These are phyloP conservation scores for Cyclotella atomus DNA, from an alignment of 108 stramenopile species.

Conservation along the genomic window DNA sequence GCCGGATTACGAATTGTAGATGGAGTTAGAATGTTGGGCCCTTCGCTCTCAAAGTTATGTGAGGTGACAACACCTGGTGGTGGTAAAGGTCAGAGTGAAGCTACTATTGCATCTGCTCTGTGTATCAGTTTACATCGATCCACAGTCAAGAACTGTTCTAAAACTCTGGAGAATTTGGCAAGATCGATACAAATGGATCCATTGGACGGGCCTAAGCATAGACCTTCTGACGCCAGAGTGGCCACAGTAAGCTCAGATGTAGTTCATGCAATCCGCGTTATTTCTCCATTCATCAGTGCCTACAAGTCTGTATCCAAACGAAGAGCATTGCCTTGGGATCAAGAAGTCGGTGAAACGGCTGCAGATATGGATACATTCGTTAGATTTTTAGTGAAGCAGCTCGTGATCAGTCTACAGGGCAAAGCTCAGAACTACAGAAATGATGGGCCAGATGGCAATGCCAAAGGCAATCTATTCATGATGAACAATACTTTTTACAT, in stretches of 20 bases:
- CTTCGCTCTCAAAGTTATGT: conserved; percentile 85
- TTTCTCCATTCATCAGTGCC: conserved; percentile 85
- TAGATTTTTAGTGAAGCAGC: conserved; percentile 77
- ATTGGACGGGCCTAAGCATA: conserved; percentile 65
- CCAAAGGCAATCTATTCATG: conserved; percentile 79
- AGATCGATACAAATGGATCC: conserved; percentile 86
- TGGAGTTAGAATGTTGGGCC: conserved; percentile 89
- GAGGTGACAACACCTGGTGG: conserved; percentile 55
- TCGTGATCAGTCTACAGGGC: conserved; percentile 70
- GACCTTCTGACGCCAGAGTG: conserved; percentile 79
- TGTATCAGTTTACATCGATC: conserved; percentile 89
- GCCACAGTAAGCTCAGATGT: conserved; percentile 77
- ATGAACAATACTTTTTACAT: conserved; percentile 89
- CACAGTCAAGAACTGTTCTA: conserved; percentile 85
- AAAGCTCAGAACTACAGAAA: conserved; percentile 82
- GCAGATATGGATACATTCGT: conserved; percentile 84
- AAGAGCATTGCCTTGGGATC: conserved; percentile 79
- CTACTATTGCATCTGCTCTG: conserved; percentile 75
- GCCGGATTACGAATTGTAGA: conserved; percentile 86
- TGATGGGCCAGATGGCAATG: conserved; percentile 46
- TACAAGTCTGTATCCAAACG: conserved; percentile 86
- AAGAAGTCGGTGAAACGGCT: conserved; percentile 83
- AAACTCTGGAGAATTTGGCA: conserved; percentile 85
- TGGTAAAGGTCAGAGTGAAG: conserved; percentile 1
- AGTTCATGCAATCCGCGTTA: conserved; percentile 74